Base-by-base conservation (phyloP, 768 basidiomycete genomes). In the Phaffia australis region DNA sequence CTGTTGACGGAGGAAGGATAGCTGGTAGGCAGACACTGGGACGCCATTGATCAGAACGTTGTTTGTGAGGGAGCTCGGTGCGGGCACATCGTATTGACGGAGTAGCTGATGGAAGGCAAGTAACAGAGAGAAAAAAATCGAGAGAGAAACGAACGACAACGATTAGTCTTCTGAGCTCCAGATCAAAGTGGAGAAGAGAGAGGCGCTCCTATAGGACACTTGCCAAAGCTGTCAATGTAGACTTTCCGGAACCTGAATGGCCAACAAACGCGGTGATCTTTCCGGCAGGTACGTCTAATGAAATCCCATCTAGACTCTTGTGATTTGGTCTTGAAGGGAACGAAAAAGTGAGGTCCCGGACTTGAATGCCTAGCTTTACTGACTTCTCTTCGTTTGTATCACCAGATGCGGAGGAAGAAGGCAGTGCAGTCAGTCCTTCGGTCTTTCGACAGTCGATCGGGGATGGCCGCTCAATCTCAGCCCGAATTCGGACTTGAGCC, bases 231-330 rank as follows among this genome's bases (percentile, higher is more conserved):
- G 72, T 72, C 46, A 74, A 66, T 21, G 74, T 76, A 29, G 69
- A 69, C 56, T 76, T 76, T 3, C 75, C 75, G 21, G 70, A 71
- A 11, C 75, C 75, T 50, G 72, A 73, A 66, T 60, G 23, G 50
- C 75, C 75, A 23, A 75, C 74, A 7, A 75, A 64, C 2, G 75
- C 75, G 6, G 74, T 74, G 62, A 75, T 72, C 54, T 71, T 69
- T 8, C 74, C 76, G n/a, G 71, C 46, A 9, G 64, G 60, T 51
- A 75, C 71, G 9, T 35, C 21, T 16, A 75, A 23, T 16, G 70
- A 69, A 16, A 74, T 69, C 30, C 68, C 62, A 56, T 75, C 70
- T 11, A 76, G 67, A 0, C 69, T 71, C 51, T 73, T 72, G 9
- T 68, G 50, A 46, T 60, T 63, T 1, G 73, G 70, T 18, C 75